These are phyloP conservation scores for Vitis riparia DNA, from an alignment of 164 flowering plant genomes.

Conservation along the genomic window DNA sequence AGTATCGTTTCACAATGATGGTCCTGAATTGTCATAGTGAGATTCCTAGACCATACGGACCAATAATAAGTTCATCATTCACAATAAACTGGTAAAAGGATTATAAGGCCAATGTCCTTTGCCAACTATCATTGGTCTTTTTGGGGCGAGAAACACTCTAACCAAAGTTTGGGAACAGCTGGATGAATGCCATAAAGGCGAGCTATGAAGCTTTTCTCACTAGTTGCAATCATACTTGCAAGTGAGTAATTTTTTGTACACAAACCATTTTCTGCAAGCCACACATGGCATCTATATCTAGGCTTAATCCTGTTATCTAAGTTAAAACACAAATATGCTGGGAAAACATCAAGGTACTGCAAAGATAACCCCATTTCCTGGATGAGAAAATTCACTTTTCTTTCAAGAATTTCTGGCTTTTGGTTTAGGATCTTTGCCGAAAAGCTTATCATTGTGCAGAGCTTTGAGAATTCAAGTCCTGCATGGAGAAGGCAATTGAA, in stretches of 20 bases:
- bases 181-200: constrained; percentile 55
- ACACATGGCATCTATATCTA: constrained; percentile 49
- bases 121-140: not conserved
- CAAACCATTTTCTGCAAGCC: constrained; percentile 55
- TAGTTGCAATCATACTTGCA: constrained; percentile 50
- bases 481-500: constrained; percentile 46
- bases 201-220: constrained; percentile 51
- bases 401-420: constrained; percentile 30
- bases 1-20: not conserved
- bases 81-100: not conserved
- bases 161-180: constrained; percentile 55
- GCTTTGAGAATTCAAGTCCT: constrained; percentile 52
- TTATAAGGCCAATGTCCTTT: not conserved
- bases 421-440: constrained; percentile 60
- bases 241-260: constrained; percentile 36
- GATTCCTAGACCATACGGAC: not conserved
- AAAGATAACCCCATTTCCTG: constrained; percentile 45
- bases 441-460: constrained; percentile 42
- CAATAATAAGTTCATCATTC: not conserved
- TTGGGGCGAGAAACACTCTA: constrained; percentile 28
- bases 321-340: constrained; percentile 54
- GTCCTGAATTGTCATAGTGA: not conserved
- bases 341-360: constrained; percentile 46
- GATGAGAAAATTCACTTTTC: constrained; percentile 47
- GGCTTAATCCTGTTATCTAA: constrained; percentile 65